phyloP scores from a whole-genome alignment of 371 early-diverging fungal species.

The Saksenaea vasiformis region DNA sequence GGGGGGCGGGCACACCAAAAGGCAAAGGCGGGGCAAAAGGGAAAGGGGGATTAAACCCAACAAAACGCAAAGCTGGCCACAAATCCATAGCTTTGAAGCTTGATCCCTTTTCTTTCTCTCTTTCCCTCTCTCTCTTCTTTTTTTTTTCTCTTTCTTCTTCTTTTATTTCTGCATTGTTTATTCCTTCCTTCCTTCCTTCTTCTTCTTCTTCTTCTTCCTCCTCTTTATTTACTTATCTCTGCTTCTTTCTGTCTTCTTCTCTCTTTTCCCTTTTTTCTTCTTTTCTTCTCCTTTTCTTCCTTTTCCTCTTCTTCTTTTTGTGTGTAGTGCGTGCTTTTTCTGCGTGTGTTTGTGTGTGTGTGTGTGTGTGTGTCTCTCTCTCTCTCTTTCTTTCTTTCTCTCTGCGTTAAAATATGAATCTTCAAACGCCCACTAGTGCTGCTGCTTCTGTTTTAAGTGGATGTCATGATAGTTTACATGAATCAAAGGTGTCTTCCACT shows the following conservation, averaged over 20 bases:
- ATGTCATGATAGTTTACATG: conserved; percentile 9
- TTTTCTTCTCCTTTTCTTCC: no score
- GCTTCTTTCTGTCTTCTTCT: no score
- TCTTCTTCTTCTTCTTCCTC: background rate
- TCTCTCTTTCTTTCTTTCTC: no score
- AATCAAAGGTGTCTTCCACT: conserved; percentile 6
- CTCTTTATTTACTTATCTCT: background rate
- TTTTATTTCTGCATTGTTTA: conserved; percentile 1
- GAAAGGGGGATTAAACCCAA: background rate
- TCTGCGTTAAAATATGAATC: no score
- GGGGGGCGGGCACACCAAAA: conserved; percentile 10
- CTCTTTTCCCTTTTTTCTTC: no score
- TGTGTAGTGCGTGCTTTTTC: no score
- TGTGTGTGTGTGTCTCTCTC: no score
- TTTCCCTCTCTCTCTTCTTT: conserved; percentile 9
- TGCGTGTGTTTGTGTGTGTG: no score
- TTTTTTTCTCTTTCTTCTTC: conserved; percentile 7
- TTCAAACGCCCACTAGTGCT: conserved; percentile 8
- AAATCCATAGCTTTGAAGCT: conserved; percentile 2
- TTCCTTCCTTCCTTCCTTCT: conserved; percentile 2
- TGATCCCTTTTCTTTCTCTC: conserved; percentile 11
- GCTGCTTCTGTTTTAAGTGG: conserved; percentile 3
- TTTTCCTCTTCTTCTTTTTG: no score
- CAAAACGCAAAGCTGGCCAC: conserved; percentile 3
- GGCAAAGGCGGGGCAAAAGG: background rate